phyloP scores from a whole-genome alignment of 2,329 filamentous ascomycete genomes.

The Ophiocordyceps robertsii region DNA sequence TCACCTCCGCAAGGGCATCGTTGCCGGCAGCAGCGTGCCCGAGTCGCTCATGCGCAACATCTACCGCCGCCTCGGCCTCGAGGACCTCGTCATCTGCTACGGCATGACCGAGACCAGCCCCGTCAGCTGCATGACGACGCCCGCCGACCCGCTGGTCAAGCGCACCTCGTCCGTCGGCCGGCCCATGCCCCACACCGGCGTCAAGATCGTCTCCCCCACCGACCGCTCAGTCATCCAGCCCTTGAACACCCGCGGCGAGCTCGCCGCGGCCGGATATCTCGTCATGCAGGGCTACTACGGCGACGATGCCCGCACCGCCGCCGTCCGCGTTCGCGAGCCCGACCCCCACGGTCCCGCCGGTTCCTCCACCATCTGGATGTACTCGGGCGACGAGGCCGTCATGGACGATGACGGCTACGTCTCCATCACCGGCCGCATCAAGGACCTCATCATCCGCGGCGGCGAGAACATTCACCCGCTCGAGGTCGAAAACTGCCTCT shows the following conservation, averaged over 20 bases:
- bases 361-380: conserved; percentile 60
- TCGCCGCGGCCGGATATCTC: conserved; percentile 72
- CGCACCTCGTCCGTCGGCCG: conserved; percentile 65
- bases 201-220: conserved; percentile 60
- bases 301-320: conserved; percentile 55
- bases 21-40: conserved; percentile 76
- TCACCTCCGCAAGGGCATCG: conserved; percentile 73
- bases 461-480: conserved; percentile 95
- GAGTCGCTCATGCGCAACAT: conserved; percentile 67
- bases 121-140: conserved; percentile 70
- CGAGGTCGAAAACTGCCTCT: conserved; percentile 80
- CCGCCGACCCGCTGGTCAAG: conserved; percentile 58
- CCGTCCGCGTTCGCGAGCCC: conserved; percentile 42
- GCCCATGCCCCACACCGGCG: conserved; percentile 67
- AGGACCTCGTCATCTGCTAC: conserved; percentile 84
- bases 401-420: conserved; percentile 80
- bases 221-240: conserved; percentile 48
- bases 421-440: conserved; percentile 79
- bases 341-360: conserved; percentile 12
- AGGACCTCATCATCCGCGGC: conserved; percentile 88
- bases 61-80: conserved; percentile 60
- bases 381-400: conserved; percentile 78
- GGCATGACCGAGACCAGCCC: conserved; percentile 88
- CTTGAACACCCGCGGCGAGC: conserved; percentile 58
- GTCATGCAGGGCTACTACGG: conserved; percentile 86